Evolutionary conservation across 2,329 filamentous ascomycete genomes (phyloP).

Genomic region (Dactylellina drechsleri): DNA sequence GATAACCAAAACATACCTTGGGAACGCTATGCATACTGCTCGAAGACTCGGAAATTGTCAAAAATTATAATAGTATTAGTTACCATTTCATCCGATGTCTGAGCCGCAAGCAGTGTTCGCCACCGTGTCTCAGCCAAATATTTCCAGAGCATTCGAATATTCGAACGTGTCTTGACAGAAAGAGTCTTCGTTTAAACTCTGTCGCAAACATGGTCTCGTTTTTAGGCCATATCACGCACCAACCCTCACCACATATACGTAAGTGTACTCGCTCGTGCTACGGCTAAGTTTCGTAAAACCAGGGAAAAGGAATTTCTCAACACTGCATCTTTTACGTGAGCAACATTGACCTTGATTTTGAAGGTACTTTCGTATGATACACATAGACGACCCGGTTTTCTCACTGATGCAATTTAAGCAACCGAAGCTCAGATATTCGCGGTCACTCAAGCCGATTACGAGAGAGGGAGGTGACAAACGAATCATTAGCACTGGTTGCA

Average conservation of each 20-base stretch:
- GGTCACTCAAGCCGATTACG: conserved; percentile 20
- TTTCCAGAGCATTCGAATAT: not conserved
- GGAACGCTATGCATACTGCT: not conserved
- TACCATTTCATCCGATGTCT: conserved; percentile 54
- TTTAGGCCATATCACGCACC: conserved; percentile 25
- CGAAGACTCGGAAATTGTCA: conserved; percentile 11
- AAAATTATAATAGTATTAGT: conserved; percentile 19
- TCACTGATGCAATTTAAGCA: conserved; percentile 27
- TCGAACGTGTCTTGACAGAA: conserved; percentile 40
- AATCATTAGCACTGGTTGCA: not conserved
- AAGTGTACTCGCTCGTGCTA: conserved; percentile 24
- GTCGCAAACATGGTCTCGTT: conserved; percentile 20
- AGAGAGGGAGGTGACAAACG: conserved; percentile 20
- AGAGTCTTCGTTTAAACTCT: conserved; percentile 22
- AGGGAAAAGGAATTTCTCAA: conserved; percentile 13
- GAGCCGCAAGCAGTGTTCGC: conserved; percentile 20
- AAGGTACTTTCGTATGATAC: not conserved
- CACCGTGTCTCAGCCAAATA: conserved; percentile 3
- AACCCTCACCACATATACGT: conserved; percentile 31
- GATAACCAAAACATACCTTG: conserved; percentile 8
- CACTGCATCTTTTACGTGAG: conserved; percentile 13
- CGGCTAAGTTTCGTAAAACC: conserved; percentile 29
- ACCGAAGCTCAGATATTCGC: conserved; percentile 22
- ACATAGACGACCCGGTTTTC: conserved; percentile 13
- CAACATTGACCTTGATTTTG: conserved; percentile 11